Percentiles rank a stretch among this genome's conserved stretches.
Evolutionary conservation across 2,329 filamentous ascomycete genomes (phyloP).

Genomic region (Cucurbitaria berberidis): DNA sequence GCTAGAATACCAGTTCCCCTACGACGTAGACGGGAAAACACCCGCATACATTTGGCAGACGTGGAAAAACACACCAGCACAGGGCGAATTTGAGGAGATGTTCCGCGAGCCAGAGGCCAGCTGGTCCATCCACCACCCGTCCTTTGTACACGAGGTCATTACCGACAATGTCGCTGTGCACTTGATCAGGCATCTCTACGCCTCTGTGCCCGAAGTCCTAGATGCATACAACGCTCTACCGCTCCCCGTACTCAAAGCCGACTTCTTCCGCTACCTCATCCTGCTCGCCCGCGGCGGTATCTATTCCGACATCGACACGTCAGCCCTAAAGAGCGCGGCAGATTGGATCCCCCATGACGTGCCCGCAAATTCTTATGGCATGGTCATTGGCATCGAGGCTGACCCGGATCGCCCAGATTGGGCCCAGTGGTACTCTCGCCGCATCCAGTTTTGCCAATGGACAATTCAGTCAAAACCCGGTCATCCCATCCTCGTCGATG

Average conservation of each 20-base stretch:
- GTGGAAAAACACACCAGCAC: constrained; percentile 86
- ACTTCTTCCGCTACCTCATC: constrained; percentile 72
- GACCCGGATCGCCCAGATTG: constrained; percentile 93
- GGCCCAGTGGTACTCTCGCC: constrained; percentile 92
- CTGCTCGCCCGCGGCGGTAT: constrained; percentile 79
- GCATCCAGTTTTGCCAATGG: constrained; percentile 99
- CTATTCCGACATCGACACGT: constrained; percentile 85
- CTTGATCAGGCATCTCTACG: constrained; percentile 85
- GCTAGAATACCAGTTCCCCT: constrained; percentile 91
- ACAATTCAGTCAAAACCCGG: constrained; percentile 96
- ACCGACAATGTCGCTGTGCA: constrained; percentile 86
- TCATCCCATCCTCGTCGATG: constrained; percentile 86
- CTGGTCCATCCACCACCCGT: constrained; percentile 86
- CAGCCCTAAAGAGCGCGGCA: constrained; percentile 78
- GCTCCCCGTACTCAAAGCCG: constrained; percentile 63
- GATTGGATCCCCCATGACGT: constrained; percentile 87
- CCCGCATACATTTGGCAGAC: constrained; percentile 99
- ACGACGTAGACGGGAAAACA: constrained; percentile 86
- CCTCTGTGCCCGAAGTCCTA: constrained; percentile 62
- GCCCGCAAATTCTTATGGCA: constrained; percentile 76
- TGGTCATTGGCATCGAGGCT: constrained; percentile 94
- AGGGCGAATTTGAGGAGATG: constrained; percentile 72
- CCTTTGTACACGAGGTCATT: constrained; percentile 95
- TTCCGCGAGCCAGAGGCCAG: constrained; percentile 86
- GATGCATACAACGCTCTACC: constrained; percentile 58